These are phyloP conservation scores for Cicer bijugum DNA, from an alignment of 306 rosid genomes.

Conservation along the genomic window DNA sequence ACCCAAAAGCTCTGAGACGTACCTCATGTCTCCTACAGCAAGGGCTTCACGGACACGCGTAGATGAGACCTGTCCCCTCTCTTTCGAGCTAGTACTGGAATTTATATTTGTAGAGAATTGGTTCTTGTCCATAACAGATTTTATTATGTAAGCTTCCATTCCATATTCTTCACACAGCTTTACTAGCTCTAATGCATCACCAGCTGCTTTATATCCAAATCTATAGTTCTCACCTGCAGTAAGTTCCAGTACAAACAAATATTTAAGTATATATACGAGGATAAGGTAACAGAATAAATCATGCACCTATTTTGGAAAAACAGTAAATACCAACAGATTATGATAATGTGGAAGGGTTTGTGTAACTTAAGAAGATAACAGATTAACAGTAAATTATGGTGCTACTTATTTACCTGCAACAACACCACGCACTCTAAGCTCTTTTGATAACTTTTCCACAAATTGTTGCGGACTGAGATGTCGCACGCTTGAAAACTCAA, in stretches of 20 bases:
- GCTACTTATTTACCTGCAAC: slow-evolving; percentile 72
- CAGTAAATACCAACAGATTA: background rate
- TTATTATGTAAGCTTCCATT: slow-evolving; percentile 76
- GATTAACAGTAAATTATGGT: slow-evolving; percentile 11
- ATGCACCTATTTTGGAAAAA: slow-evolving; percentile 9
- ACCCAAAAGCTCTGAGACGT: slow-evolving; percentile 86
- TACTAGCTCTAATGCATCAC: slow-evolving; percentile 76
- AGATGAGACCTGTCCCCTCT: slow-evolving; percentile 90
- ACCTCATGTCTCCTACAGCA: slow-evolving; percentile 76
- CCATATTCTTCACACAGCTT: slow-evolving; percentile 83
- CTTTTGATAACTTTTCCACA: slow-evolving; percentile 78
- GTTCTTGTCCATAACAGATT: slow-evolving; percentile 86
- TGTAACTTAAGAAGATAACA: slow-evolving; percentile 2
- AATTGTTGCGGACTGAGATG: slow-evolving; percentile 80
- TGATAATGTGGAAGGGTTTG: slow-evolving; percentile 1
- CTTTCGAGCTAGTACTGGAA: slow-evolving; percentile 58
- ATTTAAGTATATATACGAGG: slow-evolving; percentile 35
- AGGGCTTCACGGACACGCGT: slow-evolving; percentile 88
- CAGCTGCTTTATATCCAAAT: slow-evolving; percentile 95
- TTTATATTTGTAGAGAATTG: slow-evolving; percentile 44
- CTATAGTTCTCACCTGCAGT: slow-evolving; percentile 88
- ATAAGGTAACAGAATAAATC: slow-evolving; percentile 22
- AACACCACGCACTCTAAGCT: slow-evolving; percentile 81
- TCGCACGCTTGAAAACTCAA: slow-evolving; percentile 82
- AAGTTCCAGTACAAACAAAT: slow-evolving; percentile 42